Evolutionary conservation across 768 basidiomycete species (phyloP).

Genomic region (Paxillus rubicundulus): DNA sequence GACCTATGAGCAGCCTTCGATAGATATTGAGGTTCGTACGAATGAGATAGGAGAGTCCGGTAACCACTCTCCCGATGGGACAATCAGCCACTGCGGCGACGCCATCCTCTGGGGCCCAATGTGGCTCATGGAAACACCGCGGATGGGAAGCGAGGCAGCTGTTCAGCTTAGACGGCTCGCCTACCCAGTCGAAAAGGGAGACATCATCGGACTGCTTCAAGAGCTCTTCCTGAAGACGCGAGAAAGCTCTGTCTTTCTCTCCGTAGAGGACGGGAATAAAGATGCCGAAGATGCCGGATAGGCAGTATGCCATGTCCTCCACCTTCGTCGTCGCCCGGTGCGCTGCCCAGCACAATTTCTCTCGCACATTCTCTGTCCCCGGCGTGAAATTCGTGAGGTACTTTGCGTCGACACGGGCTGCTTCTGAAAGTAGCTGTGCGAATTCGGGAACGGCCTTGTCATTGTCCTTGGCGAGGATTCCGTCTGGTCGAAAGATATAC

Average conservation of each 20-base stretch:
- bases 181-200: conserved; percentile 8
- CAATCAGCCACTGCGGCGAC: background rate
- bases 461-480: background rate
- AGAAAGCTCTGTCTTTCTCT: conserved; percentile 5
- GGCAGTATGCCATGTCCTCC: background rate
- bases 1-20: background rate
- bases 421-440: background rate
- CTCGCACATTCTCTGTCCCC: background rate
- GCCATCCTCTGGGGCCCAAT: background rate
- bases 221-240: conserved; percentile 4
- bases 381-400: background rate
- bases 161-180: conserved; percentile 1
- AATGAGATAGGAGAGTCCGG: background rate
- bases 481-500: background rate
- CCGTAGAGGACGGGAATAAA: background rate
- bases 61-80: background rate
- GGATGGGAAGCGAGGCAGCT: conserved; percentile 8
- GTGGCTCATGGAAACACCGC: background rate
- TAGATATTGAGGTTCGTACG: background rate
- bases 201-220: conserved; percentile 2
- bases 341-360: background rate
- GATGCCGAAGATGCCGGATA: background rate
- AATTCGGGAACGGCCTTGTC: background rate
- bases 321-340: background rate
- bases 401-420: background rate